Percentiles rank a stretch among this genome's conserved stretches.
These are phyloP conservation scores for Hymenoscyphus linearis DNA, from an alignment of 2,329 filamentous ascomycete genomes.

Conservation along the genomic window DNA sequence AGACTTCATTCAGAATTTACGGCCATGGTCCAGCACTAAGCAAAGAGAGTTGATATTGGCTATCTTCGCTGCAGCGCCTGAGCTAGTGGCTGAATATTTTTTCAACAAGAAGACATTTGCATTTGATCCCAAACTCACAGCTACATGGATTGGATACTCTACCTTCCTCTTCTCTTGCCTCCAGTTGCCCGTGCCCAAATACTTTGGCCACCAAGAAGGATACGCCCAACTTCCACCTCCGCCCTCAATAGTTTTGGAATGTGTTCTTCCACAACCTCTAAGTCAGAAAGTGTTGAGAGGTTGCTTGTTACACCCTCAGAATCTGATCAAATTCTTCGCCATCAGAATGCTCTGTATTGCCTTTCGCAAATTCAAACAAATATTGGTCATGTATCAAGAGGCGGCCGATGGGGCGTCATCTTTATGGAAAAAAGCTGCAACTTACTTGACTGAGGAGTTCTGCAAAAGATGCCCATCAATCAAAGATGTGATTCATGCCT, in stretches of 20 bases:
- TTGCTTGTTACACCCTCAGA: constrained; percentile 72
- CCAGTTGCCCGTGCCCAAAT: constrained; percentile 64
- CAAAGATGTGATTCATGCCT: constrained; percentile 72
- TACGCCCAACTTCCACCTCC: constrained; percentile 70
- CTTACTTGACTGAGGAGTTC: constrained; percentile 68
- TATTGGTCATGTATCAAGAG: constrained; percentile 38
- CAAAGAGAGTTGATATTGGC: constrained; percentile 77
- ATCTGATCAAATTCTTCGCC: constrained; percentile 81
- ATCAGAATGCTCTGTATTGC: constrained; percentile 73
- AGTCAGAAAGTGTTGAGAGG: constrained; percentile 73
- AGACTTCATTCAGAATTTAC: constrained; percentile 71
- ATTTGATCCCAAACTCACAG: constrained; percentile 85
- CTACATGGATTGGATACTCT: constrained; percentile 92
- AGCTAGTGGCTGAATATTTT: constrained; percentile 86
- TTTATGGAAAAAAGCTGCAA: constrained; percentile 65
- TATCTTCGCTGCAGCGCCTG: constrained; percentile 77
- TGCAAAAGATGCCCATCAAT: constrained; percentile 73
- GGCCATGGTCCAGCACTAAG: constrained; percentile 74
- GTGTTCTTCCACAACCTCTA: constrained; percentile 76
- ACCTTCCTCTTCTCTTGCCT: constrained; percentile 81
- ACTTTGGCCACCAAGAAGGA: constrained; percentile 61
- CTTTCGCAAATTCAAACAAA: constrained; percentile 66
- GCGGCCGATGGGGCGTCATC: constrained; percentile 33
- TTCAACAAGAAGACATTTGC: constrained; percentile 71
- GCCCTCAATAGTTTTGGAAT: constrained; percentile 73